Evolutionary conservation across 2,329 filamentous ascomycete species (phyloP).

Genomic region (Hortaea werneckii): DNA sequence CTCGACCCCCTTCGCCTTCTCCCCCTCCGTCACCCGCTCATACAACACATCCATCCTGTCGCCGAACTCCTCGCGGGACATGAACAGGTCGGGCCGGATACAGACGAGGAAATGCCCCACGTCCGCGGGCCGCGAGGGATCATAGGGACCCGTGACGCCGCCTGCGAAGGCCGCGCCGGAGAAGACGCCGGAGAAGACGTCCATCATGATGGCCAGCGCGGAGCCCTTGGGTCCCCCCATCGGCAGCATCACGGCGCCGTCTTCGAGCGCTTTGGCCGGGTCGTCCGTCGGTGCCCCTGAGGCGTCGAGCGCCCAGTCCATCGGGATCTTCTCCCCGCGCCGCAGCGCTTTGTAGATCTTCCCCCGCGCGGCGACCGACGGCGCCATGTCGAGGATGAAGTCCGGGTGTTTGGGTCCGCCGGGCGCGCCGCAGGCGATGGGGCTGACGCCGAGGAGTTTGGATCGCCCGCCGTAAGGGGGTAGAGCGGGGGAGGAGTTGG

Average conservation of each 20-base stretch:
- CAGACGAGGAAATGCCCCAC: slow-evolving; percentile 28
- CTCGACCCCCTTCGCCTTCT: slow-evolving; percentile 45
- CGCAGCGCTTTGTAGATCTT: slow-evolving; percentile 63
- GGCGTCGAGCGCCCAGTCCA: slow-evolving; percentile 64
- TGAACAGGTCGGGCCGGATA: slow-evolving; percentile 29
- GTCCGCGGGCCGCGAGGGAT: slow-evolving; percentile 43
- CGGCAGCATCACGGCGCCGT: slow-evolving; percentile 63
- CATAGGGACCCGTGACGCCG: slow-evolving; percentile 64
- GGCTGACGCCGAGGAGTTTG: slow-evolving; percentile 64
- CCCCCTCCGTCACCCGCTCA: slow-evolving; percentile 41
- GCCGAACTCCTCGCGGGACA: slow-evolving; percentile 24
- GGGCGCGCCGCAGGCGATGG: slow-evolving; percentile 66
- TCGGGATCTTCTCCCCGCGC: slow-evolving; percentile 58
- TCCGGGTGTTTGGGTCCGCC: slow-evolving; percentile 43
- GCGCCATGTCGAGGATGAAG: slow-evolving; percentile 70
- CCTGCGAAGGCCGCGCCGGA: slow-evolving; percentile 72
- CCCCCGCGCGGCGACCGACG: slow-evolving; percentile 57
- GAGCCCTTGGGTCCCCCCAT: slow-evolving; percentile 81
- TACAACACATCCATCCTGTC: slow-evolving; percentile 48
- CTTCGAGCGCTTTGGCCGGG: slow-evolving; percentile 55
- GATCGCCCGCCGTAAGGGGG: slow-evolving; percentile 59
- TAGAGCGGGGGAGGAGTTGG: slow-evolving; percentile 56
- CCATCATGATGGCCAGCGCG: slow-evolving; percentile 67
- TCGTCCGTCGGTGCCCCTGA: slow-evolving; percentile 48
- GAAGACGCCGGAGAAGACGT: slow-evolving; percentile 71